Evolutionary conservation across 1,139 yeast species (phyloP), one percentile per base, ranked within the genome.

Genomic region (Hyphopichia pseudoburtonii): DNA sequence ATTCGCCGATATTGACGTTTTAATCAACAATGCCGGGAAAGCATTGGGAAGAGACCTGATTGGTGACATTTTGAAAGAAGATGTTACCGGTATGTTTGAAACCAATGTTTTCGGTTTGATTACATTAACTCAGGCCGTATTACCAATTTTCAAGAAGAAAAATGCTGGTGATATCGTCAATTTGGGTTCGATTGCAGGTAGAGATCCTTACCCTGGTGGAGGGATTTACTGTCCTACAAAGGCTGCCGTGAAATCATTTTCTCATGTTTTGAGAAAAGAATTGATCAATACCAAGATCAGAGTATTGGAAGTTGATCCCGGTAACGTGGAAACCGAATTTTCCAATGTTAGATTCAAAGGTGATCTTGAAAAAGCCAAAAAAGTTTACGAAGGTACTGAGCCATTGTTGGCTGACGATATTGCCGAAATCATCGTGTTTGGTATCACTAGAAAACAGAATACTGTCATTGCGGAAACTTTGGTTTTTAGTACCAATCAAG

Each of bases 171-270:
- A 86, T 52, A 80, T 88, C 42, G 86, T 88, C 48, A 86, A 85
- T 54, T 55, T 88, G 44, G 95, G 96, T 10, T 85, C 95, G 2
- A 83, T 87, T 57, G 96, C 96, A 12, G 96, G 96, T 24, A 74
- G 86, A 53, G 95, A 86, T 41, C 80, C 92, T 1, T 87, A 88
- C 62, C 90, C 94, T 25, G 88, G 83, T 36, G 96, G 95, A 32
- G 78, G 87, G 9, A 82, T 88, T 47, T 88, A 88, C 65, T 87
- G 96, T 65, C 85, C 95, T n/a, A 78, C 92, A 35, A 88, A 88
- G 62, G 86, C 89, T 30, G 87, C 92, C 16, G 78, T 88, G 23
- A 76, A 81, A 46, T 83, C 89, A 0, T 88, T 88, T 58, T 75
- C 90, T 16, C 81, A 81, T 34, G 74, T 86, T 4, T 70, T 87